A percentile compares a stretch with the other conserved stretches of the same genome.
Conservation (phyloP, 2,329 filamentous ascomycete species). For the Penicillium palitans region DNA sequence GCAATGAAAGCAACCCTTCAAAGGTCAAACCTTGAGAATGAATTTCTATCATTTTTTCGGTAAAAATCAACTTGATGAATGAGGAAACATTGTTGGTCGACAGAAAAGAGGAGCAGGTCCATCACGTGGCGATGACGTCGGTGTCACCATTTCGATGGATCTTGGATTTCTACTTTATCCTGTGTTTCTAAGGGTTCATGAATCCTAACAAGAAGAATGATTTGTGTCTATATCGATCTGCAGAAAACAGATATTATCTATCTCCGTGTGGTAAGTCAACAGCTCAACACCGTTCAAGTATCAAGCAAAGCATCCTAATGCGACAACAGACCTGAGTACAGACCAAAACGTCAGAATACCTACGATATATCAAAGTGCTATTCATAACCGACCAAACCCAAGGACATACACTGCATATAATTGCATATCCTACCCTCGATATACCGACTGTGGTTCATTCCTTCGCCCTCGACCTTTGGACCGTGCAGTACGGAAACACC, state of each 20-base stretch:
- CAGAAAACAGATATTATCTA: neutral
- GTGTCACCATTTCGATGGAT: neutral
- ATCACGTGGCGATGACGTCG: slow-evolving; percentile 25
- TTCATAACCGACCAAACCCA: neutral
- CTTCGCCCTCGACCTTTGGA: neutral
- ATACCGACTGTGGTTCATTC: slow-evolving; percentile 1
- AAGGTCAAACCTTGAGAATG: neutral
- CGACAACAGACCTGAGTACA: neutral
- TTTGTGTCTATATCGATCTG: neutral
- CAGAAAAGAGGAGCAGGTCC: slow-evolving; percentile 3
- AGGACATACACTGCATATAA: neutral
- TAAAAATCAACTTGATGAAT: neutral
- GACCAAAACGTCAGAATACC: neutral
- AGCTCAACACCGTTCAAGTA: too few relatives aligned
- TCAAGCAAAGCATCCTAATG: neutral
- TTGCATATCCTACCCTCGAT: neutral
- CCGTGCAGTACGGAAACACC: neutral
- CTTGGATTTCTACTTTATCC: neutral
- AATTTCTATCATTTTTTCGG: neutral
- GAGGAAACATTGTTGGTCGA: slow-evolving; percentile 1
- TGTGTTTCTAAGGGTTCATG: neutral
- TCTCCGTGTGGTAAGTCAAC: neutral
- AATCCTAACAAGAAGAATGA: neutral
- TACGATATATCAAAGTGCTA: neutral
- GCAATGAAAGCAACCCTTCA: neutral